Conservation (phyloP, 441 rosid genomes). For the Brassica balearica region DNA sequence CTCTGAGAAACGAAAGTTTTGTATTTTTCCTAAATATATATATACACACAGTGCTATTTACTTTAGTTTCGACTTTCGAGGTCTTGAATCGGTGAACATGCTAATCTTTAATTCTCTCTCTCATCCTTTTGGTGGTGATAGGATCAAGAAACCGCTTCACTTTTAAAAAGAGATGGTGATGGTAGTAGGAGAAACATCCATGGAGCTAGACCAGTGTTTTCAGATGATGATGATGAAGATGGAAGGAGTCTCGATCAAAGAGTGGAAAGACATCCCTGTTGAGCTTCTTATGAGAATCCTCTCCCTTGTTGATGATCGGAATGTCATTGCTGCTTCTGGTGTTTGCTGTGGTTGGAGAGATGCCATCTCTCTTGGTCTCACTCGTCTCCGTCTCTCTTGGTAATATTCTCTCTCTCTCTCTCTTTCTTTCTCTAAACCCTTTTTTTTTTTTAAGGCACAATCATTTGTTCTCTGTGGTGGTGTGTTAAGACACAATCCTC, state of each 20-base stretch:
- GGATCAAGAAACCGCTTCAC: slow-evolving; percentile 40
- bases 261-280: slow-evolving; percentile 90
- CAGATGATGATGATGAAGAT: slow-evolving; percentile 72
- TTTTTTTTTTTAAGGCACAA: not conserved
- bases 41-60: not conserved
- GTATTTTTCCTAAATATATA: slow-evolving; percentile 12
- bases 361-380: slow-evolving; percentile 73
- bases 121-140: slow-evolving; percentile 32
- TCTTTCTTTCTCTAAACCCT: slow-evolving; percentile 8
- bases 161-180: slow-evolving; percentile 38
- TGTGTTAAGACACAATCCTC: no score
- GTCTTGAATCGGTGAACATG: slow-evolving; percentile 22
- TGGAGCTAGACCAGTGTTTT: slow-evolving; percentile 70
- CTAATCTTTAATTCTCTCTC: slow-evolving; percentile 12
- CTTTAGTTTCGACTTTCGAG: slow-evolving; percentile 21
- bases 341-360: slow-evolving; percentile 95
- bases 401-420: slow-evolving; percentile 32
- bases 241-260: slow-evolving; percentile 55
- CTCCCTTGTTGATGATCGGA: slow-evolving; percentile 80
- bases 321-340: slow-evolving; percentile 70
- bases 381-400: slow-evolving; percentile 83
- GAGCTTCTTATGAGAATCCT: slow-evolving; percentile 75
- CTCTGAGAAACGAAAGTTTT: slow-evolving; percentile 15
- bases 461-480: slow-evolving; percentile 5
- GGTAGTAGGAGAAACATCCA: slow-evolving; percentile 50